Evolutionary conservation across 2,329 filamentous ascomycete genomes (phyloP), one percentile per base, ranked within the genome.

Genomic region (Incumbomyces lentus): DNA sequence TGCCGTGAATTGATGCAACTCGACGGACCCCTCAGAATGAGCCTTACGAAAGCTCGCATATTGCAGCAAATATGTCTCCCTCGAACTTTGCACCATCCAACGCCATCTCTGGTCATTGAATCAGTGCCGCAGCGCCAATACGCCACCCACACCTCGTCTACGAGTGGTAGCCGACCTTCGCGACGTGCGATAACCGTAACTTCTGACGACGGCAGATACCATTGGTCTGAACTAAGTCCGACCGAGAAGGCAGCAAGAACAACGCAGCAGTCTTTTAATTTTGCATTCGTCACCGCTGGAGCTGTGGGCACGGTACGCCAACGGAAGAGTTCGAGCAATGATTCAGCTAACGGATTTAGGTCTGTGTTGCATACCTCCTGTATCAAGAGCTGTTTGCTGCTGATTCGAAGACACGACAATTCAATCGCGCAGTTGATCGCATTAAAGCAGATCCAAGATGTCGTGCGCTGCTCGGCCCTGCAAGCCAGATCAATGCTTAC

Each of bases 181-280:
- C 75, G 86, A 45, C 81, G 76, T 59, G 74, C 80, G 33, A 80
- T 95, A 19, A 95, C 88, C 0, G 77, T 90, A 0, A 81, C 89
- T 59, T 92, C 87, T 57, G 90, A 95, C 57, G 84, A 87, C 59
- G 90, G 90, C 6, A 74, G 76, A 52, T 80, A 95, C 1, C 78
- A 80, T 3, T 96, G 90, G 90, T 74, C 71, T 2, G 74, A 92
- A 46, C 75, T 96, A 2, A 87, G 82, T 1, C 70, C 68, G 0
- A 70, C 70, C 40, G 90, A 95, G 63, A 95, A 95, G 64, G 80
- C 81, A 2, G 84, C 83, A 18, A 78, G 90, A 33, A 85, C 87
- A 7, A 90, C 86, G 1, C 89, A 95, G 65, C 90, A 95, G 65
- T 84, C 82, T 13, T 83, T 94, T 70, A 95, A 96, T 65, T 79